Conservation (phyloP, 1,284 basidiomycete species). For the Rhodotorula glutinis region DNA sequence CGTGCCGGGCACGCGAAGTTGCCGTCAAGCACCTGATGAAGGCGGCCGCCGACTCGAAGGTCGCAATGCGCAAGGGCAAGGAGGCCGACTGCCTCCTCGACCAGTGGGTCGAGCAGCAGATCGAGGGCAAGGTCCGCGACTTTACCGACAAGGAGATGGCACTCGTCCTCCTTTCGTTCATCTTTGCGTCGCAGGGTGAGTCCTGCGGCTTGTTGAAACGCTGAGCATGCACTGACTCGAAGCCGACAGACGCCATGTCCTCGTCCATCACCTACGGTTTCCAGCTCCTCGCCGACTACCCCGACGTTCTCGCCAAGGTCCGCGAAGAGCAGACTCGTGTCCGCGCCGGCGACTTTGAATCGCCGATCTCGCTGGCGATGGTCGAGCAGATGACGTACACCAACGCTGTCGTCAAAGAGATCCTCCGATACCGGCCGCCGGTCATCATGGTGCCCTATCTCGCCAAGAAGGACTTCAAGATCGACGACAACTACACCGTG, state of each 20-base stretch:
- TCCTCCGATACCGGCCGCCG: slow-evolving; percentile 58
- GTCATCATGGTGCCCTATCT: slow-evolving; percentile 81
- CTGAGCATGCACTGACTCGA: neutral
- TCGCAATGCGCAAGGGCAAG: slow-evolving; percentile 73
- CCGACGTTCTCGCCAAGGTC: slow-evolving; percentile 82
- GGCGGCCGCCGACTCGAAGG: slow-evolving; percentile 69
- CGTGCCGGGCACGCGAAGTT: slow-evolving; percentile 85
- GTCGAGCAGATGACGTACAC: slow-evolving; percentile 92
- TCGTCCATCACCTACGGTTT: slow-evolving; percentile 76
- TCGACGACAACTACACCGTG: slow-evolving; percentile 83
- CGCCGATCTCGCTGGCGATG: slow-evolving; percentile 81
- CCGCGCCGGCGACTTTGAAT: slow-evolving; percentile 72
- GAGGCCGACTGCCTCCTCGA: slow-evolving; percentile 89
- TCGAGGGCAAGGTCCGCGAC: slow-evolving; percentile 63
- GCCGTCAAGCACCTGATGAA: slow-evolving; percentile 64
- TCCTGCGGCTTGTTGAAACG: neutral
- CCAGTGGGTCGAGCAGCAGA: slow-evolving; percentile 78
- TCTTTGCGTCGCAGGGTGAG: slow-evolving; percentile 81
- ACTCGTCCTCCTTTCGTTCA: slow-evolving; percentile 84
- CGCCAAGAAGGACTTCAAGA: slow-evolving; percentile 83
- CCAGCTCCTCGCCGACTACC: slow-evolving; percentile 92
- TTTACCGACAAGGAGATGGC: slow-evolving; percentile 94
- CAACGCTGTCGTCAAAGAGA: slow-evolving; percentile 87
- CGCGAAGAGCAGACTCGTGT: slow-evolving; percentile 85
- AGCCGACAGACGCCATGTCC: slow-evolving; percentile 78